Conservation (phyloP, 441 rosid genomes). For the Pelargonium cotyledonis region DNA sequence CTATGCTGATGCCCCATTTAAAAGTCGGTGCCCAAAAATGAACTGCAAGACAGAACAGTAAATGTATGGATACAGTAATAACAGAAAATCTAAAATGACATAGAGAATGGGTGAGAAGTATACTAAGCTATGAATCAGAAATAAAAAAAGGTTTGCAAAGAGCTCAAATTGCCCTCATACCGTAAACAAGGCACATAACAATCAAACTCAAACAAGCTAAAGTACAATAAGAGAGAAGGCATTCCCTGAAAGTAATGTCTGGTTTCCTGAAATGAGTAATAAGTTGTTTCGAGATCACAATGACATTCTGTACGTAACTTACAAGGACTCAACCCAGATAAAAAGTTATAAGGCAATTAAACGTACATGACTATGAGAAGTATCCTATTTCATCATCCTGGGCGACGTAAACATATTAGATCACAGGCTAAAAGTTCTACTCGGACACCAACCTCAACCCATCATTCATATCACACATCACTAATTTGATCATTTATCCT, state of each 20-base stretch:
- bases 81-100: neutral
- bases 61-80: neutral
- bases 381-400: too few species aligned
- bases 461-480: neutral
- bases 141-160: too few species aligned
- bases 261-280: neutral
- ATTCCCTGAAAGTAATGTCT: neutral
- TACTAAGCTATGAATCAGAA: too few species aligned
- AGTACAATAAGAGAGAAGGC: neutral
- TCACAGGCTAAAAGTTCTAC: neutral
- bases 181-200: too few species aligned
- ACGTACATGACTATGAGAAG: too few species aligned
- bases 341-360: too few species aligned
- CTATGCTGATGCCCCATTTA: conserved; percentile 94
- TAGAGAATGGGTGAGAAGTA: neutral
- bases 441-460: neutral
- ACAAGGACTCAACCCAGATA: too few species aligned
- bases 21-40: conserved; percentile 97
- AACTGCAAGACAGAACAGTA: conserved; percentile 35
- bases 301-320: too few species aligned
- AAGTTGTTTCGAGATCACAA: neutral
- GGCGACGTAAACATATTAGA: neutral
- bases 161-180: too few species aligned
- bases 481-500: neutral
- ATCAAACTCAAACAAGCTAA: neutral